Percentiles rank a stretch among this genome's conserved stretches.
These are phyloP conservation scores for Candida hispaniensis DNA, from an alignment of 805 yeast species.

Conservation along the genomic window DNA sequence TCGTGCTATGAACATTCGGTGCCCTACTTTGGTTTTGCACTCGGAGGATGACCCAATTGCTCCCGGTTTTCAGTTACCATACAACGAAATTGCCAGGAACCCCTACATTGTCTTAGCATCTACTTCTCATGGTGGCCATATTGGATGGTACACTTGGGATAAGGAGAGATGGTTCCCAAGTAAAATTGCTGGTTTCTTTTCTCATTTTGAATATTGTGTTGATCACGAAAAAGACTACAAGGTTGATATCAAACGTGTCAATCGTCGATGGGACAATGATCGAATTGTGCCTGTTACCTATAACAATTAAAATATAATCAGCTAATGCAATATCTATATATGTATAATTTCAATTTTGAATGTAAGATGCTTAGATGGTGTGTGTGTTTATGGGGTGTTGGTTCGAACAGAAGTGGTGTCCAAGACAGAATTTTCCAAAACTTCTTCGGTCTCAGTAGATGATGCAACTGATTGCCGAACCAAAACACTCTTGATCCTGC, in stretches of 20 bases:
- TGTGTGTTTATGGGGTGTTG: too few species aligned
- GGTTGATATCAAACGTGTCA: slow-evolving; percentile 17
- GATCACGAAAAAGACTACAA: slow-evolving; percentile 19
- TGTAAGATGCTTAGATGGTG: too few species aligned
- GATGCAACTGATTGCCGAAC: too few species aligned
- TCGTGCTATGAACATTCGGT: slow-evolving; percentile 41
- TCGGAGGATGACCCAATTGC: slow-evolving; percentile 70
- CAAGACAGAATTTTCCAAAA: too few species aligned
- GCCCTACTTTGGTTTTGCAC: slow-evolving; percentile 55
- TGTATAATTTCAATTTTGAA: too few species aligned
- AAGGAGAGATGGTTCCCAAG: slow-evolving; percentile 58
- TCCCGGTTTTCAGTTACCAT: slow-evolving; percentile 43
- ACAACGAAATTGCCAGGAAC: slow-evolving; percentile 39
- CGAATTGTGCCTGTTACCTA: slow-evolving; percentile 13
- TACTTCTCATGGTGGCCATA: slow-evolving; percentile 68
- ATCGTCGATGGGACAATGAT: slow-evolving; percentile 19
- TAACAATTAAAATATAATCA: background rate
- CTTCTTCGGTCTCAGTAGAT: too few species aligned
- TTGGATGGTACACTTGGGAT: slow-evolving; percentile 58
- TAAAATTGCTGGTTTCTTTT: slow-evolving; percentile 39
- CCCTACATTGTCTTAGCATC: slow-evolving; percentile 50
- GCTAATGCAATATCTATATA: too few species aligned
- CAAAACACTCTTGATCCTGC: slow-evolving; percentile 5
- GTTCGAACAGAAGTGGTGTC: too few species aligned
- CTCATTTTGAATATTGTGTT: slow-evolving; percentile 28